These are phyloP conservation scores for Penicillium manginii DNA, from an alignment of 495 filamentous ascomycete genomes.

Conservation along the genomic window DNA sequence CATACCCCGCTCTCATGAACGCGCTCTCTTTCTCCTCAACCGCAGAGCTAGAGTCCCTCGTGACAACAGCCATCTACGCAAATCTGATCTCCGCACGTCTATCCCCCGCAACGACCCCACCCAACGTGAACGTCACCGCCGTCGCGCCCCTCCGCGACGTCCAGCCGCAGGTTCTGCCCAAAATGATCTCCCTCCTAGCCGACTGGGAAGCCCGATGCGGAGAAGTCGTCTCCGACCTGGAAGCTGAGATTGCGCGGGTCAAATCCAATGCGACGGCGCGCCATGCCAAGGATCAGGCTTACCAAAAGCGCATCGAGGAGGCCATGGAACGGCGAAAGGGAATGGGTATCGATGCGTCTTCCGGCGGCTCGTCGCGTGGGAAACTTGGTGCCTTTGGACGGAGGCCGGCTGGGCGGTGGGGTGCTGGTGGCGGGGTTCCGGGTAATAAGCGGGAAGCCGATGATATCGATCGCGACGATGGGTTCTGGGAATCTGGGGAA, in stretches of 20 bases:
- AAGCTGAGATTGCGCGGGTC: slow-evolving; percentile 66
- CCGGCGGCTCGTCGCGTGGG: slow-evolving; percentile 12
- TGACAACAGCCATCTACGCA: slow-evolving; percentile 87
- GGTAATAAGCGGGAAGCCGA: slow-evolving; percentile 49
- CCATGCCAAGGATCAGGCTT: slow-evolving; percentile 50
- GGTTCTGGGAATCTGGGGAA: slow-evolving; percentile 45
- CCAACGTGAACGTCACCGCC: slow-evolving; percentile 73
- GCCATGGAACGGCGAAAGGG: slow-evolving; percentile 30
- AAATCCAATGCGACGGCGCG: slow-evolving; percentile 58
- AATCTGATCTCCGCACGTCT: slow-evolving; percentile 81
- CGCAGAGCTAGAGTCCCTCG: slow-evolving; percentile 83
- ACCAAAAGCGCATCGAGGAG: slow-evolving; percentile 52
- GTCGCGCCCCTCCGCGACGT: slow-evolving; percentile 87
- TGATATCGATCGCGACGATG: slow-evolving; percentile 52
- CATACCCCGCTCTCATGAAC: slow-evolving; percentile 68
- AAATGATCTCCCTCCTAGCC: slow-evolving; percentile 66
- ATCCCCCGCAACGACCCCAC: slow-evolving; percentile 65
- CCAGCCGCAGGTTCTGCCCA: slow-evolving; percentile 64
- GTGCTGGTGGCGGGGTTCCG: slow-evolving; percentile 35
- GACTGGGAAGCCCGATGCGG: slow-evolving; percentile 80
- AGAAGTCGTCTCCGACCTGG: slow-evolving; percentile 73
- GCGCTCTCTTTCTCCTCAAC: slow-evolving; percentile 67
- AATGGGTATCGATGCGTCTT: slow-evolving; percentile 8
- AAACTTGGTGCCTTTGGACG: slow-evolving; percentile 5
- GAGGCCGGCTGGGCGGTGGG: background rate